These are phyloP conservation scores for Cladosporium sp. DNA, from an alignment of 2,329 filamentous ascomycete species.

Conservation along the genomic window DNA sequence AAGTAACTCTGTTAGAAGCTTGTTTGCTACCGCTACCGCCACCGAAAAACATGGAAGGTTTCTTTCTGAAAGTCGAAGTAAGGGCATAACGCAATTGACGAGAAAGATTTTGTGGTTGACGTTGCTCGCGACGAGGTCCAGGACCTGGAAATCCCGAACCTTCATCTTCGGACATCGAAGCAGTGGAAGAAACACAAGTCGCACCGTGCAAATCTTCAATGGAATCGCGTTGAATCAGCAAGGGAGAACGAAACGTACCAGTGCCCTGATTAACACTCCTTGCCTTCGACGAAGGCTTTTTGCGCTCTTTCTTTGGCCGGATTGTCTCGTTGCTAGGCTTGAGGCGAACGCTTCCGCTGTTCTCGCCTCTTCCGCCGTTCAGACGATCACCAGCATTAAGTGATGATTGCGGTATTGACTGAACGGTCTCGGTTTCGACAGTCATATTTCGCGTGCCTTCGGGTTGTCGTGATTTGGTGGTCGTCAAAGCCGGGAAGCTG, in stretches of 20 bases:
- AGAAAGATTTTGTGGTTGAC: neutral
- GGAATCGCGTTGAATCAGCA: slow-evolving; percentile 20
- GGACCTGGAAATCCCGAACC: neutral
- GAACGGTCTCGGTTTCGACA: slow-evolving; percentile 94
- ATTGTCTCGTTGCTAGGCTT: slow-evolving; percentile 96
- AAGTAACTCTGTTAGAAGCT: slow-evolving; percentile 23
- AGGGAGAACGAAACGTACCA: slow-evolving; percentile 27
- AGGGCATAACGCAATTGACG: slow-evolving; percentile 8
- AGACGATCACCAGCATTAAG: slow-evolving; percentile 60
- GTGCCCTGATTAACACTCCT: slow-evolving; percentile 66
- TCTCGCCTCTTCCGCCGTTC: slow-evolving; percentile 57
- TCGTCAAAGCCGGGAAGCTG: slow-evolving; percentile 63
- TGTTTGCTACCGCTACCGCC: slow-evolving; percentile 17
- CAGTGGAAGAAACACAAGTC: slow-evolving; percentile 12
- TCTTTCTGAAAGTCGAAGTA: slow-evolving; percentile 11
- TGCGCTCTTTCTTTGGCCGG: slow-evolving; percentile 88
- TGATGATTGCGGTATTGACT: slow-evolving; percentile 79
- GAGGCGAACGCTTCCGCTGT: slow-evolving; percentile 69
- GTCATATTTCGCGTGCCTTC: slow-evolving; percentile 92
- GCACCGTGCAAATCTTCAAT: slow-evolving; percentile 16
- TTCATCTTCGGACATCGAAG: slow-evolving; percentile 11
- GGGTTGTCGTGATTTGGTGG: slow-evolving; percentile 60
- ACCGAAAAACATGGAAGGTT: slow-evolving; percentile 6
- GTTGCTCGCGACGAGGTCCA: neutral
- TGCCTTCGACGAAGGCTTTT: slow-evolving; percentile 71